phyloP scores from a whole-genome alignment of 2,329 filamentous ascomycete species.

The Knufia fluminis region DNA sequence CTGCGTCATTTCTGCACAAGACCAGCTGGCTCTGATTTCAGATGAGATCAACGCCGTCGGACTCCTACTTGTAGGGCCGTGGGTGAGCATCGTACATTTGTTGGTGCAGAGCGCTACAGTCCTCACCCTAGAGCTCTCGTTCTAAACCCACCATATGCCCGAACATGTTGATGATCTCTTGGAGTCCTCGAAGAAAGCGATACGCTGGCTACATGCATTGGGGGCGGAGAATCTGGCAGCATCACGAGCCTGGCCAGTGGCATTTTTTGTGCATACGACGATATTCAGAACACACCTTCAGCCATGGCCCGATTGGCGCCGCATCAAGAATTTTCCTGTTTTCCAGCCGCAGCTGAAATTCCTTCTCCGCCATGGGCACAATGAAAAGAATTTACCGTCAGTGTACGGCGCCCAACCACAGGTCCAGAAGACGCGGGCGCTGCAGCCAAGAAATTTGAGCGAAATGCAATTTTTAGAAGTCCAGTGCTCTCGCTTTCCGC shows the following conservation, averaged over 20 bases:
- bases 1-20: constrained; percentile 32
- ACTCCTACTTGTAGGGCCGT: constrained; percentile 34
- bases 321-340: no score
- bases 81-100: constrained; percentile 39
- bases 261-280: no score
- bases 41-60: constrained; percentile 33
- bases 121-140: constrained; percentile 38
- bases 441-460: no score
- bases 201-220: constrained; percentile 36
- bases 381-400: no score
- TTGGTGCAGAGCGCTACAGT: constrained; percentile 38
- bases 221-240: constrained; percentile 31
- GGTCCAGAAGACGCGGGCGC: no score
- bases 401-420: no score
- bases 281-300: no score
- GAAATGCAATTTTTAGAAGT: no score
- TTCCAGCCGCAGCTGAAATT: no score
- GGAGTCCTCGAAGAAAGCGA: constrained; percentile 31
- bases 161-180: constrained; percentile 31
- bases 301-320: no score
- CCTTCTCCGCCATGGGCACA: no score
- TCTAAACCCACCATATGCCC: constrained; percentile 36
- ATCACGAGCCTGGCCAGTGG: constrained; percentile 34
- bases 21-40: constrained; percentile 34
- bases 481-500: no score